Conservation (phyloP, 192 early-diverging fungal genomes). For the Geranomyces michiganensis region DNA sequence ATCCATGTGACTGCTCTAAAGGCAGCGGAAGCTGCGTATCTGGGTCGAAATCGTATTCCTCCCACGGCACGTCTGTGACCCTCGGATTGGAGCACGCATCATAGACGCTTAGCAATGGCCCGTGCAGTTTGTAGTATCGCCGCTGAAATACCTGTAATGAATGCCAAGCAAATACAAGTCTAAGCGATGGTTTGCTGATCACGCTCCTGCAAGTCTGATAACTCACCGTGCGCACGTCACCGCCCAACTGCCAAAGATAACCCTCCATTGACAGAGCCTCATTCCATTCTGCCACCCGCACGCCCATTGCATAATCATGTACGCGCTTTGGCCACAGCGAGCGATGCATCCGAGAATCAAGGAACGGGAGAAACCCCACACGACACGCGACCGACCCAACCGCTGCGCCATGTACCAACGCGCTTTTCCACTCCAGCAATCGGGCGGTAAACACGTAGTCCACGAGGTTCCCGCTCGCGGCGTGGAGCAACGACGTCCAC, state of each 20-base stretch:
- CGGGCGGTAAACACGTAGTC: neutral
- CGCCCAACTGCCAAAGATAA: constrained; percentile 27
- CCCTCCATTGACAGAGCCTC: constrained; percentile 32
- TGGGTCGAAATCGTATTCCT: constrained; percentile 19
- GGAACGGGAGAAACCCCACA: constrained; percentile 21
- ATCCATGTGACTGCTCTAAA: constrained; percentile 18
- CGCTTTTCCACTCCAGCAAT: constrained; percentile 19
- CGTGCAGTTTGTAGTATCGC: constrained; percentile 19
- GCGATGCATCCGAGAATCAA: neutral
- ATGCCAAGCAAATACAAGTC: neutral
- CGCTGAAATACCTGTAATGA: constrained; percentile 1
- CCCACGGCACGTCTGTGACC: constrained; percentile 20
- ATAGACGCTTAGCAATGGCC: constrained; percentile 15
- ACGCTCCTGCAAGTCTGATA: neutral
- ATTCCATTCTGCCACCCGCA: constrained; percentile 28
- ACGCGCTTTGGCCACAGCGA: constrained; percentile 12
- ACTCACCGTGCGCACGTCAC: constrained; percentile 20
- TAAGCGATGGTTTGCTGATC: too few relatives aligned
- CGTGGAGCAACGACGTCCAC: constrained; percentile 6
- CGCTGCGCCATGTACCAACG: constrained; percentile 12
- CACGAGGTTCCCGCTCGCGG: constrained; percentile 7
- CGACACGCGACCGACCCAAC: constrained; percentile 11
- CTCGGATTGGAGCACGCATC: neutral
- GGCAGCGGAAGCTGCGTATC: constrained; percentile 10
- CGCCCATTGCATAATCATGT: constrained; percentile 18